Evolutionary conservation across 257 asterid species (phyloP).

Genomic region (Nicotiana undulata): DNA sequence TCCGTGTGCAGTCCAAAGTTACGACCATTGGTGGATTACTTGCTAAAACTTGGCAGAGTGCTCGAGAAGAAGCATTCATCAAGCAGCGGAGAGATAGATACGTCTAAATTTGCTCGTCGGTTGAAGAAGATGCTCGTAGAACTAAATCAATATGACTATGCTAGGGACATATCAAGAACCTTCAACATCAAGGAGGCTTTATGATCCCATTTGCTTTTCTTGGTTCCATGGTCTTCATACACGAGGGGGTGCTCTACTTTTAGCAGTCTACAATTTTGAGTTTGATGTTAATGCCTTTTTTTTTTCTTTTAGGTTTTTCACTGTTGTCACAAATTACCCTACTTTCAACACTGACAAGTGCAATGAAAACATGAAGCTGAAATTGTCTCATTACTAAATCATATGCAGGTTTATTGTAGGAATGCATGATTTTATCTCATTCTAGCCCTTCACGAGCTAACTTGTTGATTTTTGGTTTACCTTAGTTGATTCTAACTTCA

Average conservation of each 20-base stretch:
- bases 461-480: neutral
- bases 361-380: neutral
- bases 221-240: neutral
- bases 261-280: neutral
- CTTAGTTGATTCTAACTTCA: neutral
- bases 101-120: constrained; percentile 53
- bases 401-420: neutral
- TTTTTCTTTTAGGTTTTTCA: neutral
- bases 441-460: neutral
- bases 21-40: constrained; percentile 74
- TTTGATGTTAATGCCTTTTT: neutral
- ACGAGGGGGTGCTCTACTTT: neutral
- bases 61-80: constrained; percentile 46
- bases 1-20: constrained; percentile 39
- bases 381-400: neutral
- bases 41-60: constrained; percentile 49
- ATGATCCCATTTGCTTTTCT: constrained; percentile 12
- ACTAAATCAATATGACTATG: constrained; percentile 76
- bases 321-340: neutral
- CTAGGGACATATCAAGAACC: constrained; percentile 56
- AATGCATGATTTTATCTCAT: too few species aligned
- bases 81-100: constrained; percentile 42
- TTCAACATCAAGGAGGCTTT: constrained; percentile 94
- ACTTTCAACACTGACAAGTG: neutral
- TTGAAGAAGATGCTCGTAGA: constrained; percentile 92